Conservation (phyloP, 108 stramenopile genomes). For the Nannochloropsis gaditana region DNA sequence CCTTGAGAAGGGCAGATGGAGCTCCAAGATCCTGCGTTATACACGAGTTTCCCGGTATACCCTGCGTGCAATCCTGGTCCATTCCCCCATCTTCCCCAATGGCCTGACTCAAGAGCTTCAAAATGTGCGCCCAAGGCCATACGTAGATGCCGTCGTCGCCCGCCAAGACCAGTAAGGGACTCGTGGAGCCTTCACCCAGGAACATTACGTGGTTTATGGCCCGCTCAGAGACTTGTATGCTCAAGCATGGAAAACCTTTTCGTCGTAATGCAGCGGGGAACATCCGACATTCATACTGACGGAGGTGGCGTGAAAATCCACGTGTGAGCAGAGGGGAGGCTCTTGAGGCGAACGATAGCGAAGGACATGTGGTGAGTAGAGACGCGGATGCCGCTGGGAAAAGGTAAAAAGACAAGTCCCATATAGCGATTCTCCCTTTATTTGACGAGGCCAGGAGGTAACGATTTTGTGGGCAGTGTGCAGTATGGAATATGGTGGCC, state of each 20-base stretch:
- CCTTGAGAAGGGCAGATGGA: background rate
- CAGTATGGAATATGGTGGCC: background rate
- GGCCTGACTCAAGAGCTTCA: background rate
- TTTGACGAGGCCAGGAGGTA: background rate
- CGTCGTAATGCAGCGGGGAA: background rate
- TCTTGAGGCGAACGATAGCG: background rate
- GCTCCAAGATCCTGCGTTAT: background rate
- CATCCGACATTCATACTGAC: background rate
- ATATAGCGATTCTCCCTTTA: background rate
- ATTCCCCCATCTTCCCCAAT: background rate
- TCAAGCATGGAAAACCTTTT: constrained; percentile 5
- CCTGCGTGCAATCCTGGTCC: background rate
- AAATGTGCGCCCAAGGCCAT: background rate
- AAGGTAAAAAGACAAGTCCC: background rate
- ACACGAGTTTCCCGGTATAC: background rate
- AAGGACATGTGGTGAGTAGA: background rate
- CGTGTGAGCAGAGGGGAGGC: background rate
- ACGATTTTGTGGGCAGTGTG: background rate
- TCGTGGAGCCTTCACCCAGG: background rate
- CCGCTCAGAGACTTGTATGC: background rate
- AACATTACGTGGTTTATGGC: background rate
- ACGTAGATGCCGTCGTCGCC: background rate
- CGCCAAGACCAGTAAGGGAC: background rate
- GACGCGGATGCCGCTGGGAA: background rate
- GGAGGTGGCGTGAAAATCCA: constrained; percentile 1